Evolutionary conservation across 179 eudicot species (phyloP).

Genomic region (Amaranthus tricolor): DNA sequence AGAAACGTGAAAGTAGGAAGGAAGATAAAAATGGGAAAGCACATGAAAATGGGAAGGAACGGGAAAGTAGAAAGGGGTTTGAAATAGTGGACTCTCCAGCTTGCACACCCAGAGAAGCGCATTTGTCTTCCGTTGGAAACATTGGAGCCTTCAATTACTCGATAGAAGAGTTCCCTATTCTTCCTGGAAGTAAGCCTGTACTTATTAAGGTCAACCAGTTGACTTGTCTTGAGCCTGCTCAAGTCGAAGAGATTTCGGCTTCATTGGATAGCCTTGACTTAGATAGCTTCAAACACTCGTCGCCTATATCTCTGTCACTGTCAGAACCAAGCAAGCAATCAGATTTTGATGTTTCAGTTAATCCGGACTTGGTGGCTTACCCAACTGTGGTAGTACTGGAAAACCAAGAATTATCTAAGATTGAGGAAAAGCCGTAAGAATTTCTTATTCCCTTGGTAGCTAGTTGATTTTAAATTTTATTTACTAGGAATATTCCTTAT

Average conservation of each 20-base stretch:
- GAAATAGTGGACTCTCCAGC: slow-evolving; percentile 10
- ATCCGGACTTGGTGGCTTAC: slow-evolving; percentile 22
- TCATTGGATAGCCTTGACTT: slow-evolving; percentile 29
- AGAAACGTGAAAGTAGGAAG: background rate
- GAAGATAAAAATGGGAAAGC: background rate
- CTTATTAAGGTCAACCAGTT: slow-evolving; percentile 16
- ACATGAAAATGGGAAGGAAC: slow-evolving; percentile 9
- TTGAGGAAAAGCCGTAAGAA: slow-evolving; percentile 25
- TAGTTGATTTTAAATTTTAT: background rate
- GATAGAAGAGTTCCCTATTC: slow-evolving; percentile 44
- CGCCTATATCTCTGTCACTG: slow-evolving; percentile 22
- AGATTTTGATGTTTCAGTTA: slow-evolving; percentile 24
- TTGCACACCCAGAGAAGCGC: slow-evolving; percentile 2
- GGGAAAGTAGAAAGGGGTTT: slow-evolving; percentile 8
- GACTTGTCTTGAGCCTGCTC: slow-evolving; percentile 6
- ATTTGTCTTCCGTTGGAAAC: slow-evolving; percentile 19
- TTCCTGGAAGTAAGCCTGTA: slow-evolving; percentile 34
- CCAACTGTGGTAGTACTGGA: slow-evolving; percentile 8
- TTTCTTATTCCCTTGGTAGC: background rate
- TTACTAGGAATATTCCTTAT: background rate
- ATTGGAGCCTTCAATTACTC: slow-evolving; percentile 16
- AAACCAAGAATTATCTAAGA: slow-evolving; percentile 12
- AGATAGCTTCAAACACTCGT: slow-evolving; percentile 26
- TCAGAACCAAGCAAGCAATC: slow-evolving; percentile 23
- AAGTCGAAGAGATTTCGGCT: slow-evolving; percentile 24